Conservation (phyloP, 2,329 filamentous ascomycete genomes). For the Trichoderma pleuroti region DNA sequence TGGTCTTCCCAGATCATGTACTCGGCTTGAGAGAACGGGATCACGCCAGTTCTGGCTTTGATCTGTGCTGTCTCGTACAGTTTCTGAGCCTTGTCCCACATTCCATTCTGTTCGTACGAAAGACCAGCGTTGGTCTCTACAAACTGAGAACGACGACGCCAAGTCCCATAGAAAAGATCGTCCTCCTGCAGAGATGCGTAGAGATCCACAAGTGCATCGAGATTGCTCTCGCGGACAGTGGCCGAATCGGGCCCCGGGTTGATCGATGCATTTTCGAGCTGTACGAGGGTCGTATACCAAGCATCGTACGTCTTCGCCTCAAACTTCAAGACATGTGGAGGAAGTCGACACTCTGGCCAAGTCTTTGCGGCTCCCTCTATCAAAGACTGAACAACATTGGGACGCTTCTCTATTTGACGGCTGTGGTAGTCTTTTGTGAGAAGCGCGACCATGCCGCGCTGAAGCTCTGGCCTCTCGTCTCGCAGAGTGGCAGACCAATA, state of each 20-base stretch:
- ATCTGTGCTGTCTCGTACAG: slow-evolving; percentile 97
- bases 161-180: slow-evolving; percentile 95
- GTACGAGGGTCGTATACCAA: slow-evolving; percentile 92
- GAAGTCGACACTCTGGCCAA: slow-evolving; percentile 84
- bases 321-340: slow-evolving; percentile 94
- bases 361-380: slow-evolving; percentile 83
- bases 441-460: slow-evolving; percentile 84
- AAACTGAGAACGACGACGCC: slow-evolving; percentile 91
- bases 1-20: slow-evolving; percentile 99
- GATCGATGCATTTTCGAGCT: slow-evolving; percentile 85
- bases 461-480: slow-evolving; percentile 85
- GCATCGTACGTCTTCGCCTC: slow-evolving; percentile 90
- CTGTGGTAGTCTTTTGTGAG: slow-evolving; percentile 95
- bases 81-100: slow-evolving; percentile 98
- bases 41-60: slow-evolving; percentile 91
- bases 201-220: slow-evolving; percentile 91
- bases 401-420: slow-evolving; percentile 88
- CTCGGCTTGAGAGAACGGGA: slow-evolving; percentile 92
- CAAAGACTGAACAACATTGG: slow-evolving; percentile 91
- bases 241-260: slow-evolving; percentile 80
- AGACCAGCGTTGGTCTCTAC: slow-evolving; percentile 96
- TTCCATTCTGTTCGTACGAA: slow-evolving; percentile 97
- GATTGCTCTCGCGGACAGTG: slow-evolving; percentile 83
- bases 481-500: slow-evolving; percentile 86
- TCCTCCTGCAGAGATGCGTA: slow-evolving; percentile 91